Base-by-base conservation (phyloP, 2,329 filamentous ascomycete species). In the Aspergillus sp. region DNA sequence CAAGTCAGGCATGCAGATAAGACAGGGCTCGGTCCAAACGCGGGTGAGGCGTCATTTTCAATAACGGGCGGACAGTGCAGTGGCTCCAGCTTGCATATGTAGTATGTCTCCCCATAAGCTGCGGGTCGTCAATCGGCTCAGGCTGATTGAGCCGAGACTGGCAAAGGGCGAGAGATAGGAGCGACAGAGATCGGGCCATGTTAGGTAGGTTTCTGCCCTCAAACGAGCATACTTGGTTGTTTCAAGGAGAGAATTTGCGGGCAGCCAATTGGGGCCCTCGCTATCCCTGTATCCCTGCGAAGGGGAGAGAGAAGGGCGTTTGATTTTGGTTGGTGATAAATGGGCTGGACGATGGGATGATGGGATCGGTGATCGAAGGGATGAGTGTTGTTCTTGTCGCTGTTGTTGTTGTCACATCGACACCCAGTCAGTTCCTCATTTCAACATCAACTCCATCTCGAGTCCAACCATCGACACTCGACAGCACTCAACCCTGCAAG, bases 11-110 rank as follows among this genome's bases (percentile, higher is more conserved):
- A 37, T 14, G 5, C 35, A 37, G 35, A 37, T n/a, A 15, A 17
- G 27, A 31, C 27, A 31, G 27, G 27, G 27, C 27, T 31, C 27
- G 27, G 27, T 31, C 46, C 49, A 40, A 60, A 52, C 48, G 12
- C 43, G 63, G 64, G 59, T 64, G 62, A 65, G 63, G 60, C 63
- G 56, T 66, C 64, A 64, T 63, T 66, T 67, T 65, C 60, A 67
- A 67, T 64, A 57, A 62, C 49, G 58, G 56, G 59, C 54, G 24
- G 55, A 50, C 51, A 40, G 19, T 61, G 52, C 41, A 52, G 55
- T 37, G 35, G 35, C 35, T 37, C 35, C 15, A 37, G 35, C 46
- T 52, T 55, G 56, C 57, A 64, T 64, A 54, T 54, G 52, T 54
- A 54, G 33, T 37, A 4, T 37, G 8, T 19, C n/a, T 48, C 12